Evolutionary conservation across 108 stramenopile species (phyloP), one percentile per base, ranked within the genome.

Genomic region (Seminavis robusta): DNA sequence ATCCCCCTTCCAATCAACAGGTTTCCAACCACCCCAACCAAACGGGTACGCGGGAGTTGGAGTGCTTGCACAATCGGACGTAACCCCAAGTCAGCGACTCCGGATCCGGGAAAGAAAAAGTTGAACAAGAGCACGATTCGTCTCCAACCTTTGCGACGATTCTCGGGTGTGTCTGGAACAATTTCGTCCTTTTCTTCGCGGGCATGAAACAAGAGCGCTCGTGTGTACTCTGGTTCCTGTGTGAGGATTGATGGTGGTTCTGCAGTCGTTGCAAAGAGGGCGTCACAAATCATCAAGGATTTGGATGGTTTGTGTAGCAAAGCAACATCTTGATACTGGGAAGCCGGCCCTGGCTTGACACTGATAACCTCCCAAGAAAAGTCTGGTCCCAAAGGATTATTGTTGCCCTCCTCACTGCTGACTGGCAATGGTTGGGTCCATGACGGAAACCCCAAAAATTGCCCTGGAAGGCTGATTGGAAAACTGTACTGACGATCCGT

Each of bases 191-290:
- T 45, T 26, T 38, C 34, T 40, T 83, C 73, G 10, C 79, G 45
- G 1, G 82, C 82, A 31, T 83, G 82, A 51, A 80, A 83, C 26
- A 83, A 58, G 2, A 80, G 41, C 10, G 78, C 72, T 4, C 76
- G 61, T 1, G 29, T 31, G 32, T 74, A 75, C 38, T 69, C 67
- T 13, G 54, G 56, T 50, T 80, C 82, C 13, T 61, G 23, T 9
- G 54, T 60, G 0, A 83, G 28, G 26, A 83, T 75, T 2, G 33
- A 27, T 15, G 82, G 82, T 20, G 79, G 69, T 20, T 56, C 49
- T 19, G 62, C 69, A 5, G 59, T 60, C 13, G 71, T 69, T 26
- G 63, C 59, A 24, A 83, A 37, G 7, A 83, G 34, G 15, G 79
- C 56, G 31, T 83, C 82, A 32, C 75, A 77, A 13, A 80, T 29